These are phyloP conservation scores for Funneliformis geosporum DNA, from an alignment of 192 early-diverging fungal genomes.

Conservation along the genomic window DNA sequence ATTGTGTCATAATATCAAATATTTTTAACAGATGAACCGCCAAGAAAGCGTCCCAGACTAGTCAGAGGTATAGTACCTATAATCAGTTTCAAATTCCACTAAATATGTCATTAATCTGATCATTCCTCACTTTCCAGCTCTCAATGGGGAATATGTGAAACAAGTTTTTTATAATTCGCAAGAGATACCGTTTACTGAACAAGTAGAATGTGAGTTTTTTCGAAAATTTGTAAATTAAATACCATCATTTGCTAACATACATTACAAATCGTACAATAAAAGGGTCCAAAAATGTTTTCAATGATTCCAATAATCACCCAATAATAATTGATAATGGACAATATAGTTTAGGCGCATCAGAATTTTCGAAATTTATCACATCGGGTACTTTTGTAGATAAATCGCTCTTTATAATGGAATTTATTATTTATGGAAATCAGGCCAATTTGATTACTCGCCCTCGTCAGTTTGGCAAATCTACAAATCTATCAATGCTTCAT, in stretches of 20 bases:
- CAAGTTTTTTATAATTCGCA: no score
- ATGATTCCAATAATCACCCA: not conserved
- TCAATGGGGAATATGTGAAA: slow-evolving; percentile 1
- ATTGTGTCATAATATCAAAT: no score
- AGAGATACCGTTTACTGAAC: no score
- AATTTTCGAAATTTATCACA: not conserved
- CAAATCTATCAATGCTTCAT: slow-evolving; percentile 31
- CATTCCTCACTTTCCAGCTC: slow-evolving; percentile 1
- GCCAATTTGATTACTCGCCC: slow-evolving; percentile 30
- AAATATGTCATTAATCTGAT: slow-evolving; percentile 12
- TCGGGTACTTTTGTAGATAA: slow-evolving; percentile 26
- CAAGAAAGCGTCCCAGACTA: slow-evolving; percentile 19
- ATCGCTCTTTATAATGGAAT: slow-evolving; percentile 30
- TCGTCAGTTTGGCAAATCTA: slow-evolving; percentile 27
- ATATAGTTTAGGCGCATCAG: slow-evolving; percentile 2
- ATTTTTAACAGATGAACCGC: not conserved
- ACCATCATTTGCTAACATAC: slow-evolving; percentile 17
- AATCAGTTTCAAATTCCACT: slow-evolving; percentile 13
- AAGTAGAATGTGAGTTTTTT: no score
- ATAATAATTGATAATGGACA: not conserved
- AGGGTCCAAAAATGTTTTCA: not conserved
- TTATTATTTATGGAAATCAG: slow-evolving; percentile 2
- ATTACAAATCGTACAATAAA: slow-evolving; percentile 3
- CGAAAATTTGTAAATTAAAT: no score
- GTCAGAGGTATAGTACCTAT: not conserved